Conservation (phyloP, 1,284 basidiomycete species). For the Termitomyces sp. region DNA sequence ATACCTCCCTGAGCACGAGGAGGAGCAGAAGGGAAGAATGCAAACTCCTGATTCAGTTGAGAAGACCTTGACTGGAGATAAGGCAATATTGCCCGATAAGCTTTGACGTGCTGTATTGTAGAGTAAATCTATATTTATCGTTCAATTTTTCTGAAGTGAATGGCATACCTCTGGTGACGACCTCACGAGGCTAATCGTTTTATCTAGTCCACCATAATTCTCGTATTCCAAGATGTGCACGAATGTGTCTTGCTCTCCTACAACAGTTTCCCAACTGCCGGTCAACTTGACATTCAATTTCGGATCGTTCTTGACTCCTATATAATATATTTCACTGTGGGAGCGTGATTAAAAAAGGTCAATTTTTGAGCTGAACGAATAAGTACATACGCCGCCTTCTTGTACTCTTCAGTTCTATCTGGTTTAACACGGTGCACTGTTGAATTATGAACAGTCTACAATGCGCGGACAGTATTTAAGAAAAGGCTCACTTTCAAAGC, state of each 20-base stretch:
- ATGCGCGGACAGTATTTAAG: background rate
- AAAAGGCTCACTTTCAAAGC: slow-evolving; percentile 70
- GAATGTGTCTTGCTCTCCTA: slow-evolving; percentile 86
- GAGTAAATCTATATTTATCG: slow-evolving; percentile 2
- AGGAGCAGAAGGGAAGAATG: slow-evolving; percentile 86
- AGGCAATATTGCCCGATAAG: slow-evolving; percentile 68
- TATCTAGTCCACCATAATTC: slow-evolving; percentile 82
- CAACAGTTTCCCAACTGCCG: slow-evolving; percentile 85
- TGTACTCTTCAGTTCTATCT: slow-evolving; percentile 74
- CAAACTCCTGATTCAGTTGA: slow-evolving; percentile 89
- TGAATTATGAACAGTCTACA: background rate
- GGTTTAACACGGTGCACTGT: slow-evolving; percentile 82
- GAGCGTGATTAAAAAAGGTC: background rate
- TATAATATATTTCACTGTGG: slow-evolving; percentile 74
- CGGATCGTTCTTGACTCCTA: slow-evolving; percentile 66
- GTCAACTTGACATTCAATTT: slow-evolving; percentile 80
- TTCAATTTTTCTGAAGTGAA: background rate
- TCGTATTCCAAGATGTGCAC: slow-evolving; percentile 78
- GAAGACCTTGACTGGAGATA: slow-evolving; percentile 65
- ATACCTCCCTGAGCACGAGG: slow-evolving; percentile 83
- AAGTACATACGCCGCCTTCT: slow-evolving; percentile 74
- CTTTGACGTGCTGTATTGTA: slow-evolving; percentile 48
- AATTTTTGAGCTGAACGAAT: slow-evolving; percentile 2
- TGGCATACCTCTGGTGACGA: slow-evolving; percentile 50
- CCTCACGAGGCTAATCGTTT: slow-evolving; percentile 54